Conservation (phyloP, 1,139 yeast species). For the Nakaseomyces delphensis region DNA sequence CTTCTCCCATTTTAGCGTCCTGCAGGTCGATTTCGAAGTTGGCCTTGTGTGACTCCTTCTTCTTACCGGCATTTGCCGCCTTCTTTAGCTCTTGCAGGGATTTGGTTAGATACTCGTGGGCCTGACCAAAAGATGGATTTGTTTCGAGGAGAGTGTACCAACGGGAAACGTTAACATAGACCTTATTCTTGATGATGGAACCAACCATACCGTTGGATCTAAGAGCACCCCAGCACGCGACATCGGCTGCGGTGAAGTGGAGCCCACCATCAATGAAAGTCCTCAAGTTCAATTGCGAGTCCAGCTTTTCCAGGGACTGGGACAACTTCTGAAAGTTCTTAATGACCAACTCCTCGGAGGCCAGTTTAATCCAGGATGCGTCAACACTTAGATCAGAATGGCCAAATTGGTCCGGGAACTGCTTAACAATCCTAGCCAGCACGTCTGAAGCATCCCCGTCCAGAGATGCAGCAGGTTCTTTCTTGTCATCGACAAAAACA, state of each 20-base stretch:
- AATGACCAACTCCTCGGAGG: constrained; percentile 45
- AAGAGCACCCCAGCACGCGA: constrained; percentile 87
- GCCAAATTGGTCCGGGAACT: constrained; percentile 4
- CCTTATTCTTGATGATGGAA: constrained; percentile 75
- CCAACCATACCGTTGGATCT: constrained; percentile 92
- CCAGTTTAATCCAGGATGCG: constrained; percentile 7
- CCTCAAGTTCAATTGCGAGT: constrained; percentile 76
- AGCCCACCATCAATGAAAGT: constrained; percentile 61
- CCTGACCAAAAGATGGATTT: constrained; percentile 57
- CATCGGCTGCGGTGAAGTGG: constrained; percentile 62
- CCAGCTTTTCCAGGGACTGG: constrained; percentile 68
- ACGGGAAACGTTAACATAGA: constrained; percentile 78
- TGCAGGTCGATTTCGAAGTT: constrained; percentile 87
- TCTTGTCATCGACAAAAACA: constrained; percentile 61
- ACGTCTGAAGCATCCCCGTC: constrained; percentile 34
- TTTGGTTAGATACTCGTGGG: constrained; percentile 59
- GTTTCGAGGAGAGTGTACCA: constrained; percentile 80
- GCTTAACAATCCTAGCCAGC: constrained; percentile 36
- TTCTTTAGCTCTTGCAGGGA: constrained; percentile 69
- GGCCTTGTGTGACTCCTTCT: constrained; percentile 77
- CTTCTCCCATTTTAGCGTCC: constrained; percentile 85
- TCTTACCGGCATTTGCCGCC: constrained; percentile 50
- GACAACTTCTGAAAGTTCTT: constrained; percentile 86
- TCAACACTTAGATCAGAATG: constrained; percentile 40
- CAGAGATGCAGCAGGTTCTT: constrained; percentile 34